Percentiles rank a stretch among this genome's conserved stretches.
These are phyloP conservation scores for Aspergillus japonicus DNA, from an alignment of 2,329 filamentous ascomycete genomes.

Conservation along the genomic window DNA sequence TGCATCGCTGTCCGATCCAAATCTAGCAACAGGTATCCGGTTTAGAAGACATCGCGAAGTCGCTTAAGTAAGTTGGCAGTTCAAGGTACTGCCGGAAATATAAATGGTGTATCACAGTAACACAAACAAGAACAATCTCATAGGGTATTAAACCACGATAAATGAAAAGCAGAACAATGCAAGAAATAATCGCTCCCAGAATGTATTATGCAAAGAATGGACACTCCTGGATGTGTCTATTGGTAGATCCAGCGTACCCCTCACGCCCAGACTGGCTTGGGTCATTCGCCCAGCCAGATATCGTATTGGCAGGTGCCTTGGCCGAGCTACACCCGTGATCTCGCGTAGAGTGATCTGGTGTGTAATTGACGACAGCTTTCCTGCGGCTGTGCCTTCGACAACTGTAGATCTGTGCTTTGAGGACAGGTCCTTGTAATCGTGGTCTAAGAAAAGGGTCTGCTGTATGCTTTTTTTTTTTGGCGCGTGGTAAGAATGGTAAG, in stretches of 20 bases:
- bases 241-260: constrained; percentile 1
- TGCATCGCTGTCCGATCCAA: not conserved
- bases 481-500: constrained; percentile 1
- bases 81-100: not conserved
- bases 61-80: not conserved
- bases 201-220: not conserved
- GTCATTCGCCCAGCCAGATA: not conserved
- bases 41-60: not conserved
- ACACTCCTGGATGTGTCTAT: constrained; percentile 1
- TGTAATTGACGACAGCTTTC: not conserved
- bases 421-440: not conserved
- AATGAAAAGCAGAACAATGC: constrained; percentile 1
- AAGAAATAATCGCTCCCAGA: constrained; percentile 2
- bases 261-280: not conserved
- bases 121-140: not conserved
- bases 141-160: constrained; percentile 6
- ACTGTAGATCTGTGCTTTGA: not conserved
- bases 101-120: not conserved
- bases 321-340: not conserved
- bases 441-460: not conserved
- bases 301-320: not conserved
- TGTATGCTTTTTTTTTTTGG: not conserved
- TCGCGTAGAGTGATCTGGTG: not conserved
- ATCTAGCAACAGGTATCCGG: not conserved
- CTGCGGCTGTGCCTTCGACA: not conserved